Percentiles rank a stretch among this genome's conserved stretches.
Evolutionary conservation across 2,329 filamentous ascomycete genomes (phyloP).

Genomic region (Neofusicoccum ribis): DNA sequence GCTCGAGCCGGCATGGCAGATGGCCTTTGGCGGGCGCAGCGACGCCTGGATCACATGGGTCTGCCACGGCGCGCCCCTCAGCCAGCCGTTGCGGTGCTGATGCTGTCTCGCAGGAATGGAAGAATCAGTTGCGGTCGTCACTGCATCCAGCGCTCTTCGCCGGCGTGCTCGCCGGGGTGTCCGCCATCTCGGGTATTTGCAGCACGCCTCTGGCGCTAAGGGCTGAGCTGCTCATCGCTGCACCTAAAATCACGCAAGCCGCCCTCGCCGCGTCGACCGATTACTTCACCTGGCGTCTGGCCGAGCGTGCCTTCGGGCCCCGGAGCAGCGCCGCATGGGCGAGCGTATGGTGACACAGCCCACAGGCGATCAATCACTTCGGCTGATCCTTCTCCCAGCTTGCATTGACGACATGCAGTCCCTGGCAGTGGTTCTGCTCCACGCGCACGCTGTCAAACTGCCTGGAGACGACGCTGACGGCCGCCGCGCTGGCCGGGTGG

Average conservation of each 20-base stretch:
- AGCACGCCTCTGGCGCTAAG: conserved; percentile 56
- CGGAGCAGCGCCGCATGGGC: conserved; percentile 65
- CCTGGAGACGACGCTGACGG: conserved; percentile 84
- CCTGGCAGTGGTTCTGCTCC: conserved; percentile 97
- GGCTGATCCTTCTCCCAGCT: conserved; percentile 51
- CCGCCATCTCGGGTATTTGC: conserved; percentile 58
- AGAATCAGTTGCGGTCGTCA: conserved; percentile 80
- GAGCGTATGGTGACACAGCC: conserved; percentile 56
- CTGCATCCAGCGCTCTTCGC: conserved; percentile 89
- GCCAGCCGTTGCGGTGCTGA: conserved; percentile 6
- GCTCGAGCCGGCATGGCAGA: conserved; percentile 88
- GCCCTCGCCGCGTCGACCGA: conserved; percentile 76
- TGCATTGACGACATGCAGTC: conserved; percentile 69
- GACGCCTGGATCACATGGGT: conserved; percentile 98
- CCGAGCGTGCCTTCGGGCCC: conserved; percentile 69
- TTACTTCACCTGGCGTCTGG: conserved; percentile 84
- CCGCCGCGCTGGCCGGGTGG: conserved; percentile 77
- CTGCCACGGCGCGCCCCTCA: conserved; percentile 27
- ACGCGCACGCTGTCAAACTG: conserved; percentile 93
- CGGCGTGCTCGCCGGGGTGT: conserved; percentile 65
- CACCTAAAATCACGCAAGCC: conserved; percentile 76
- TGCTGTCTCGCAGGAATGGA: conserved; percentile 74
- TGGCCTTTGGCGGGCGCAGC: conserved; percentile 74
- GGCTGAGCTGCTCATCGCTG: conserved; percentile 67
- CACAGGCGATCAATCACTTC: conserved; percentile 14